Conservation (phyloP, 2,329 filamentous ascomycete species). For the Pseudopyrenochaeta lycopersici region DNA sequence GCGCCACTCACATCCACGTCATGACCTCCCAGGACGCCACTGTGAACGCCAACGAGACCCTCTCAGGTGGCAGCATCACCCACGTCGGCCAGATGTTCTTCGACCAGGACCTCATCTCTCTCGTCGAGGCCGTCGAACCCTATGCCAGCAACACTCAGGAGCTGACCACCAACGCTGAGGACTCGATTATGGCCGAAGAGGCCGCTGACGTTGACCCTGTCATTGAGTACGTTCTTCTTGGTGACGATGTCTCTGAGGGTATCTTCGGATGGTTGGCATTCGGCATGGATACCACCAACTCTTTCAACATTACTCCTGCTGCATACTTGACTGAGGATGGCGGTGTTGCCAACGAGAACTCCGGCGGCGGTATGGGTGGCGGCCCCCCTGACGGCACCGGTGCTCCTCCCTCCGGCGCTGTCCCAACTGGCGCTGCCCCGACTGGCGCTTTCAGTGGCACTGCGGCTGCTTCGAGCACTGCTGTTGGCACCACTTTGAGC, state of each 20-base stretch:
- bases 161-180: constrained; percentile 62
- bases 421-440: constrained; percentile 11
- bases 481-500: constrained; percentile 12
- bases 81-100: constrained; percentile 74
- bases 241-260: constrained; percentile 53
- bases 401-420: constrained; percentile 6
- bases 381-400: constrained; percentile 19
- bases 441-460: constrained; percentile 5
- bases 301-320: constrained; percentile 40
- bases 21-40: constrained; percentile 43
- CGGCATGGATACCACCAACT: constrained; percentile 35
- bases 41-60: constrained; percentile 59
- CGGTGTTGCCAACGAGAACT: constrained; percentile 37
- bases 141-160: constrained; percentile 53
- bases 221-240: constrained; percentile 66
- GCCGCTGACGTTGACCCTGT: constrained; percentile 63
- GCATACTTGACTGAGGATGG: constrained; percentile 37
- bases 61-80: constrained; percentile 58
- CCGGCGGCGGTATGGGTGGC: constrained; percentile 21
- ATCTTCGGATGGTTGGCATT: constrained; percentile 47
- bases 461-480: background rate
- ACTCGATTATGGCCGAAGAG: constrained; percentile 59
- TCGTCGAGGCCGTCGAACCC: constrained; percentile 59
- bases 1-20: constrained; percentile 52
- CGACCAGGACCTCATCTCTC: constrained; percentile 65